A percentile compares a stretch with the other conserved stretches of the same genome.
phyloP scores from a whole-genome alignment of 305 asterid genomes.

The Fraxinus latifolia region DNA sequence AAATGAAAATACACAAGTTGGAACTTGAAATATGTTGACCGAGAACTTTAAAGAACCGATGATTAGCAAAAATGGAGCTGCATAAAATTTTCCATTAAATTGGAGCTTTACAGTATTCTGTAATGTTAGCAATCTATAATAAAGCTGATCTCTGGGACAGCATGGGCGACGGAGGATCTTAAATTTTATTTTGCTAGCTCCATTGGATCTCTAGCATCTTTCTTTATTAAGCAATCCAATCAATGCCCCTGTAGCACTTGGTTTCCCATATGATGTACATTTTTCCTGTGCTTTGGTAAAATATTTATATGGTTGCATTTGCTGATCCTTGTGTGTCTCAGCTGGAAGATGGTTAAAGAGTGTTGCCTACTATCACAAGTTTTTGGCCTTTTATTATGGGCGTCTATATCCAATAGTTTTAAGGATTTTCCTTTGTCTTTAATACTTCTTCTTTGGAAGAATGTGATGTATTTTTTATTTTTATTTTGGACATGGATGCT shows the following conservation, averaged over 20 bases:
- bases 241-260: neutral
- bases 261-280: neutral
- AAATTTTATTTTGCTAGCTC: neutral
- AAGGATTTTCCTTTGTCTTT: neutral
- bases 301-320: neutral
- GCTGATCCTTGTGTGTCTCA: neutral
- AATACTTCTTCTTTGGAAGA: neutral
- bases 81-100: neutral
- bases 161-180: neutral
- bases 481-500: neutral
- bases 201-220: neutral
- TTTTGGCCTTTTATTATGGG: neutral
- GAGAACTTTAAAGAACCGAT: neutral
- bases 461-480: neutral
- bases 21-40: conserved; percentile 6
- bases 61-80: neutral
- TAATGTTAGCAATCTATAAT: neutral
- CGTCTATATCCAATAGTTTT: neutral
- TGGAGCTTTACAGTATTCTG: neutral
- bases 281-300: neutral
- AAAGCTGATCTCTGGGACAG: neutral
- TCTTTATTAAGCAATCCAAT: neutral
- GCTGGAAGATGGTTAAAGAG: neutral
- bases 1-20: conserved; percentile 16
- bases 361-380: neutral